These are phyloP conservation scores for Puya raimondii DNA, from an alignment of 176 grass and related monocot genomes.

Conservation along the genomic window DNA sequence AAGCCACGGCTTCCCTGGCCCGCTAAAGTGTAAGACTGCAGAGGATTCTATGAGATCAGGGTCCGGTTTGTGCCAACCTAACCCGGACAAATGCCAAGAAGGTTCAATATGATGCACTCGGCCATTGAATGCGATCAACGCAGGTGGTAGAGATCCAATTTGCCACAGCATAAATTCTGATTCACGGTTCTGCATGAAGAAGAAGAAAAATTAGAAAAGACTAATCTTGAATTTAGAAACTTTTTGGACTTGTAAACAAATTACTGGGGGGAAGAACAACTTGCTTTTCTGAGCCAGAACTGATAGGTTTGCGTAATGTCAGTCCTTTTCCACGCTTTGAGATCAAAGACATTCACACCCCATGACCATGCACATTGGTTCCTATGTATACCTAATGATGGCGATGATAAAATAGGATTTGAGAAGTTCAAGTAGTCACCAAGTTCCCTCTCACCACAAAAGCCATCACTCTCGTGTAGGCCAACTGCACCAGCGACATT, in stretches of 20 bases:
- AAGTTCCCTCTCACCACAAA: conserved; percentile 49
- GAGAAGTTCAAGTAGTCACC: conserved; percentile 75
- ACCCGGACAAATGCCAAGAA: conserved; percentile 55
- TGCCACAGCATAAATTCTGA: conserved; percentile 54
- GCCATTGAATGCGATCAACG: conserved; percentile 63
- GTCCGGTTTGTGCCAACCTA: conserved; percentile 50
- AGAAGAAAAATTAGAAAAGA: conserved; percentile 1
- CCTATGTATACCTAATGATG: conserved; percentile 16
- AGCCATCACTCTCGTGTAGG: conserved; percentile 7
- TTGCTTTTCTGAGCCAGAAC: conserved; percentile 66
- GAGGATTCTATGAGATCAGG: conserved; percentile 34
- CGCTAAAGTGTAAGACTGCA: conserved; percentile 83
- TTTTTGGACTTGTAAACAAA: not conserved
- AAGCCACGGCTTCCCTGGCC: conserved; percentile 87
- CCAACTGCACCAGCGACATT: conserved; percentile 63
- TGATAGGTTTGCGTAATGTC: conserved; percentile 58
- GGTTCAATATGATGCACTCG: conserved; percentile 42
- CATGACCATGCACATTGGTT: conserved; percentile 65
- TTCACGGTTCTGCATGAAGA: conserved; percentile 55
- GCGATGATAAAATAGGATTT: conserved; percentile 22
- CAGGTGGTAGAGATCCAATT: conserved; percentile 60
- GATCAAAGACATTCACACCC: conserved; percentile 62
- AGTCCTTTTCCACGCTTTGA: conserved; percentile 61
- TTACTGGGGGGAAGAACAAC: not conserved
- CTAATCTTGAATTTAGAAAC: not conserved